phyloP scores from a whole-genome alignment of 352 stramenopile genomes.

The Phytophthora podocarpi region DNA sequence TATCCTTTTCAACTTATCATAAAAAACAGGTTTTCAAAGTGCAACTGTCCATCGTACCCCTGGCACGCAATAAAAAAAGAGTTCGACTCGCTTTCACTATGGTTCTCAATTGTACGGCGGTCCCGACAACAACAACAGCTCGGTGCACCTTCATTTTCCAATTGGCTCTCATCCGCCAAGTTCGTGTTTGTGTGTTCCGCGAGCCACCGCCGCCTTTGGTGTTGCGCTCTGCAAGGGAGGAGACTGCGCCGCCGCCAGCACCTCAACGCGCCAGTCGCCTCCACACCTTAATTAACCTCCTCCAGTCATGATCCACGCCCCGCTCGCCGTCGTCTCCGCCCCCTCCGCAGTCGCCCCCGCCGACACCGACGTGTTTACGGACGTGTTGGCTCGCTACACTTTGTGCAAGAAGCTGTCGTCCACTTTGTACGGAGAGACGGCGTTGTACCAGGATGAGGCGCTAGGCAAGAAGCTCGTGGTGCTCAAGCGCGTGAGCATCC shows the following conservation, averaged over 20 bases:
- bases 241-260: constrained; percentile 19
- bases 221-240: constrained; percentile 25
- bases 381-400: constrained; percentile 40
- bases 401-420: constrained; percentile 40
- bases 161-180: constrained; percentile 16
- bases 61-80: constrained; percentile 20
- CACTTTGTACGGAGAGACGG: constrained; percentile 65
- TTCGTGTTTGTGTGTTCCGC: neutral
- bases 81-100: constrained; percentile 9
- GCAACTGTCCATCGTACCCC: constrained; percentile 12
- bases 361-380: constrained; percentile 7
- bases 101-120: constrained; percentile 2
- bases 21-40: neutral
- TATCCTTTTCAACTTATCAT: neutral
- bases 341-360: neutral
- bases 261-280: constrained; percentile 14
- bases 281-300: too few species aligned
- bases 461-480: constrained; percentile 45
- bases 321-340: constrained; percentile 12
- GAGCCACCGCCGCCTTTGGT: neutral
- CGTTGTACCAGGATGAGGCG: constrained; percentile 46
- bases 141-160: constrained; percentile 10
- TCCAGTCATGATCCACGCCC: constrained; percentile 26
- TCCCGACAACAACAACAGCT: neutral
- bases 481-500: constrained; percentile 60